phyloP scores from a whole-genome alignment of 2,329 filamentous ascomycete species.

The Apiospora arundinis region DNA sequence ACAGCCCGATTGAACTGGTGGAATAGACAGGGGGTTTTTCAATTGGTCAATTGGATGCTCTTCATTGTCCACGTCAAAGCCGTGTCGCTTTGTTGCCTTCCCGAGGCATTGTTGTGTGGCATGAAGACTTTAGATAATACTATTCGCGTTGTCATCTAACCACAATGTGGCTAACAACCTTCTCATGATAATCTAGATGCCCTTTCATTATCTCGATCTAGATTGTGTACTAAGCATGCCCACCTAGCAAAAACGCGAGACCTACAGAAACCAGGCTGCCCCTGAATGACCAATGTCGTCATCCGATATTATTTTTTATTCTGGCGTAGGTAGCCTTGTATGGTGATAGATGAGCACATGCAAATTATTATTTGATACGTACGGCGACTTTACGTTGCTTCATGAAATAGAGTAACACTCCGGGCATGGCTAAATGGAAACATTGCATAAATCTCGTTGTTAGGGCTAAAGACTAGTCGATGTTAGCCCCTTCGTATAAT shows the following conservation, averaged over 20 bases:
- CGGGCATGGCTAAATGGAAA: not conserved
- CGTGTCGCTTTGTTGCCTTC: too few species aligned
- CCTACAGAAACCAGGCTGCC: too few species aligned
- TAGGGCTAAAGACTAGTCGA: not conserved
- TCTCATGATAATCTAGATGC: not conserved
- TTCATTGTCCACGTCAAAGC: not conserved
- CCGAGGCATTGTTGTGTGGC: not conserved
- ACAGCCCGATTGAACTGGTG: not conserved
- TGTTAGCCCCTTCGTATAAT: not conserved
- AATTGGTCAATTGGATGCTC: not conserved
- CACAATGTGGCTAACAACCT: not conserved
- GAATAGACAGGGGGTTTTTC: not conserved
- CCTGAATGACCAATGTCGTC: too few species aligned
- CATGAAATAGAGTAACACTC: too few species aligned
- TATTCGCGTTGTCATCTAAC: not conserved
- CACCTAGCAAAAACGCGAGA: too few species aligned
- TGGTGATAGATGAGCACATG: too few species aligned
- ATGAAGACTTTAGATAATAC: not conserved
- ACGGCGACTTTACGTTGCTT: not conserved
- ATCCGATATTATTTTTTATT: too few species aligned
- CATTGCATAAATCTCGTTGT: not conserved
- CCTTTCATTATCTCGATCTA: not conserved
- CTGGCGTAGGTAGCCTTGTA: too few species aligned
- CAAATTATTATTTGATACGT: not conserved
- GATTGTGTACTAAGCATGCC: too few species aligned